Percentiles rank a stretch among this genome's conserved stretches.
Evolutionary conservation across 148 eudicot genomes (phyloP).

Genomic region (Nepenthes mirabilis): DNA sequence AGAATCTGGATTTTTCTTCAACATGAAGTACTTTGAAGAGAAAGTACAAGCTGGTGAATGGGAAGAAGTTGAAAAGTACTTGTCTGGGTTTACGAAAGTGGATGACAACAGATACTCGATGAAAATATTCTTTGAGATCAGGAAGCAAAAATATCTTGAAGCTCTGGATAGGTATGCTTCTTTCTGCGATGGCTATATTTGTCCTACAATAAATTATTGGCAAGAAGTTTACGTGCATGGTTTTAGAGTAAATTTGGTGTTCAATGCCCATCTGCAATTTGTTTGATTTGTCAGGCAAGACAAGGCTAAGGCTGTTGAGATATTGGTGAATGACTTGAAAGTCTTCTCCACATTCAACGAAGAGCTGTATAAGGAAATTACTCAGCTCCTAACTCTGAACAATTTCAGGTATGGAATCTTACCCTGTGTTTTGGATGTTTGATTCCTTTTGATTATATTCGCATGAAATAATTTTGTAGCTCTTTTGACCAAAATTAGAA

Average conservation of each 20-base stretch:
- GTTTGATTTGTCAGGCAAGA: conserved; percentile 44
- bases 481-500: background rate
- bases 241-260: too few species aligned
- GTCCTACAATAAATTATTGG: background rate
- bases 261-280: background rate
- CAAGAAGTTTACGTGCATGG: too few species aligned
- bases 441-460: background rate
- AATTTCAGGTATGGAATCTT: conserved; percentile 60
- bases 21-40: conserved; percentile 86
- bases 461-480: too few species aligned
- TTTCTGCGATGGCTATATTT: background rate
- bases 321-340: conserved; percentile 68
- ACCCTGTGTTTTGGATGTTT: background rate
- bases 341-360: conserved; percentile 80
- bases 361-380: conserved; percentile 65
- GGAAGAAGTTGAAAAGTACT: conserved; percentile 89
- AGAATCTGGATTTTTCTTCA: conserved; percentile 84
- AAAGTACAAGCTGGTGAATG: conserved; percentile 82
- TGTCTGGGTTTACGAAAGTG: conserved; percentile 77
- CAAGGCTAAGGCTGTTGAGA: conserved; percentile 76
- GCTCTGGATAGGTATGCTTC: conserved; percentile 57
- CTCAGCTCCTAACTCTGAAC: conserved; percentile 57
- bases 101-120: conserved; percentile 86
- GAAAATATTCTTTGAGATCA: conserved; percentile 80
- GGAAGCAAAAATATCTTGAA: conserved; percentile 91